Evolutionary conservation across 2,329 filamentous ascomycete genomes (phyloP).

Genomic region (Fusarium irregulare): DNA sequence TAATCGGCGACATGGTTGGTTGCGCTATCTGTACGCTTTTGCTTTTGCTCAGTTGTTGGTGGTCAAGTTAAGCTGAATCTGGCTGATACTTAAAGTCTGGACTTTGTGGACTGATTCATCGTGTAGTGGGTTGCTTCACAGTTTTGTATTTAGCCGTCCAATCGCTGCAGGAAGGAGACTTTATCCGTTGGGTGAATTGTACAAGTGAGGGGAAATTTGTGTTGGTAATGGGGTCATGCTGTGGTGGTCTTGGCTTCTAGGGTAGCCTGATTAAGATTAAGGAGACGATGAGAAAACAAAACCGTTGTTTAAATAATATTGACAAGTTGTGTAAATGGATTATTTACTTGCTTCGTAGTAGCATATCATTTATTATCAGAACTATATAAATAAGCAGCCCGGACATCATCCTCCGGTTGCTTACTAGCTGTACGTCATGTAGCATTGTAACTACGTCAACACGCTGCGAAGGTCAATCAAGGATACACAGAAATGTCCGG

Average conservation of each 20-base stretch:
- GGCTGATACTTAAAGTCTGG: conserved; percentile 7
- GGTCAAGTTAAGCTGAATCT: background rate
- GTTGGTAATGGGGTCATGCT: background rate
- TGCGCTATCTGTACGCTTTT: background rate
- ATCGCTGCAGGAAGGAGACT: background rate
- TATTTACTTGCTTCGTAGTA: too few relatives aligned
- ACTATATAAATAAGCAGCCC: too few relatives aligned
- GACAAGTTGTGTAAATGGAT: too few relatives aligned
- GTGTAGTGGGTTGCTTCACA: background rate
- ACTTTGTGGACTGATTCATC: background rate
- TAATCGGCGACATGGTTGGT: conserved; percentile 11
- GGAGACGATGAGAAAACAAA: background rate
- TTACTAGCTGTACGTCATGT: background rate
- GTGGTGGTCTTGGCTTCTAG: background rate
- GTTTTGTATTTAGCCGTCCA: conserved; percentile 12
- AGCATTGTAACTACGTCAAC: background rate
- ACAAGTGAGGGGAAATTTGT: background rate
- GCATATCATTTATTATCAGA: too few relatives aligned
- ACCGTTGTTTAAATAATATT: too few relatives aligned
- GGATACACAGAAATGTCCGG: rapidly evolving
- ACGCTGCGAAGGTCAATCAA: background rate
- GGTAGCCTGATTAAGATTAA: background rate
- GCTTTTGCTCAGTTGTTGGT: background rate
- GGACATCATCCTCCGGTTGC: too few relatives aligned
- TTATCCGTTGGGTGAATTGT: background rate